These are phyloP conservation scores for Talaromyces ruber DNA, from an alignment of 495 filamentous ascomycete genomes.

Conservation along the genomic window DNA sequence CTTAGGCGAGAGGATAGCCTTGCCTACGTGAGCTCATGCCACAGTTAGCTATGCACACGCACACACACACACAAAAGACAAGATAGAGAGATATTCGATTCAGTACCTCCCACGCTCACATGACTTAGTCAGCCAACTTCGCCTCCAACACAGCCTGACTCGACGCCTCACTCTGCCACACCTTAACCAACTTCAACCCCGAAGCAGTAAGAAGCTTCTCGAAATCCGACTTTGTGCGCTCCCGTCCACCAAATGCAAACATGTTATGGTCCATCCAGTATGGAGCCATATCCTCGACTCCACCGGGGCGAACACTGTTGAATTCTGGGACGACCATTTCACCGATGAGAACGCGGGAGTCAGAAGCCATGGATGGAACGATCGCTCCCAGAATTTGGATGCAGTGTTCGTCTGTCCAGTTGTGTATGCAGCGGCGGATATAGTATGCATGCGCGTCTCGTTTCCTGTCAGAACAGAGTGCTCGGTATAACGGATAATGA, in stretches of 20 bases:
- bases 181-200: conserved; percentile 8
- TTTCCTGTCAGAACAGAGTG: neutral
- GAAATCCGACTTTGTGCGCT: conserved; percentile 9
- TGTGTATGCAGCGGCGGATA: conserved; percentile 33
- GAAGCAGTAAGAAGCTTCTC: conserved; percentile 2
- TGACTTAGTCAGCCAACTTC: neutral
- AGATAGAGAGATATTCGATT: neutral
- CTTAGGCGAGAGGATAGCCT: neutral
- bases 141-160: conserved; percentile 9
- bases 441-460: conserved; percentile 35
- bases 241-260: conserved; percentile 10
- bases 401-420: conserved; percentile 29
- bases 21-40: neutral
- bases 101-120: neutral
- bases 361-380: conserved; percentile 20
- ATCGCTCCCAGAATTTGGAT: conserved; percentile 27
- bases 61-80: neutral
- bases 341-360: conserved; percentile 34
- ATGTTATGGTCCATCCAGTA: conserved; percentile 13
- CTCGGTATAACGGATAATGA: neutral
- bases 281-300: conserved; percentile 9
- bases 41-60: neutral
- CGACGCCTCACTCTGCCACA: conserved; percentile 8
- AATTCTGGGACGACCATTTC: conserved; percentile 33
- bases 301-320: conserved; percentile 6